Base-by-base conservation (phyloP, 2,329 filamentous ascomycete species). In the Pseudogymnoascus sp. region DNA sequence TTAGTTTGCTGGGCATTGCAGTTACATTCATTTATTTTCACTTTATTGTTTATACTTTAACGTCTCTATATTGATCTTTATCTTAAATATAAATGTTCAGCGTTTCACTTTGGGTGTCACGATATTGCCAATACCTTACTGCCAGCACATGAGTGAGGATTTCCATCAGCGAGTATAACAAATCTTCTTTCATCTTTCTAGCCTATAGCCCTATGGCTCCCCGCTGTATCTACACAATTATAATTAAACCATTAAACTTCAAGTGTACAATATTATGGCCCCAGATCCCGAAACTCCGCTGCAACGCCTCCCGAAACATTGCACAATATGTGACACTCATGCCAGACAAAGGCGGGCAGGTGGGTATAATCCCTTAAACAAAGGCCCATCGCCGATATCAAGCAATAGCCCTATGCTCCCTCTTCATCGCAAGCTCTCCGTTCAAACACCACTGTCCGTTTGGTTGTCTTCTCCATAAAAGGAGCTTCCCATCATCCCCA, bases 401-500 rank as follows among this genome's bases (percentile, higher is more conserved):
- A 5, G 23, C 23, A 52, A 52, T 31, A 11, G 45, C 23, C 23
- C 45, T 52, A 31, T 52, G 23, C n/a, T 52, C 61, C 33, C 61
- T 84, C 70, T 82, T 79, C 74, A 86, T 82, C 35, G 79, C 79
- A 66, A 87, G 72, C 74, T 86, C 83, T 0, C 82, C 82, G 69
- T 83, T 86, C 73, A 84, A 83, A 0, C 79, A 80, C 84, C 84
- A 87, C 7, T 75, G 70, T 0, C 83, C 83, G 63, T 81, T 80
- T 0, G 83, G 82, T 43, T 77, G 80, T 73, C 87, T 83, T 12
- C 85, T 80, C 71, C 85, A 88, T 65, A 85, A 84, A 69, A 86
- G 75, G 63, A 88, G 70, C 71, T 80, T 83, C 9, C 88, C 90
- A 72, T 93, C 89, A 66, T 93, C 90, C 2, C 89, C 89, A 1